These are phyloP conservation scores for Tetradesmus lagerheimii DNA, from an alignment of 139 green algal species.

Conservation along the genomic window DNA sequence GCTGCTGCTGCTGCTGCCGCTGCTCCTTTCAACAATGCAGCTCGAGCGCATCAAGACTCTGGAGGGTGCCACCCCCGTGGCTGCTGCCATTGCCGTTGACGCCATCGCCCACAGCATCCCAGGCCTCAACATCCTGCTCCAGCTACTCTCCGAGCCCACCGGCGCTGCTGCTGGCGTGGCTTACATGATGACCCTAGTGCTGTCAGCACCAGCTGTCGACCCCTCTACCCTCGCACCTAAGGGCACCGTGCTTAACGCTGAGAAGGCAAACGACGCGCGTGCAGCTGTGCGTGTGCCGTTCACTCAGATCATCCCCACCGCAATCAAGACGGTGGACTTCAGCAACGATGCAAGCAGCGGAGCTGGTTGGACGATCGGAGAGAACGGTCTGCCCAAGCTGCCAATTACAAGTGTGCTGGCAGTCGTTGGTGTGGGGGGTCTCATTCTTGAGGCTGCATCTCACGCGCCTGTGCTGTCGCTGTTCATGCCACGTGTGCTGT, in stretches of 20 bases:
- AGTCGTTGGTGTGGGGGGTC: constrained; percentile 72
- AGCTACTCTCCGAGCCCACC: constrained; percentile 66
- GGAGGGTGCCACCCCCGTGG: constrained; percentile 57
- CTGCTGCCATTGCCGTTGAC: constrained; percentile 64
- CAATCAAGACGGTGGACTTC: constrained; percentile 69
- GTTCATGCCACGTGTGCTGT: constrained; percentile 78
- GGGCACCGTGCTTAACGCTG: constrained; percentile 74
- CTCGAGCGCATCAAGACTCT: constrained; percentile 70
- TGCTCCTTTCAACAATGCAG: constrained; percentile 18
- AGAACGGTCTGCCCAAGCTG: constrained; percentile 74
- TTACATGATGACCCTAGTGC: constrained; percentile 81
- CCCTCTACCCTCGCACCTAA: constrained; percentile 77
- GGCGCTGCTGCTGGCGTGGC: constrained; percentile 75
- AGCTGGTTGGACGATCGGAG: constrained; percentile 69
- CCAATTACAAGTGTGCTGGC: constrained; percentile 78
- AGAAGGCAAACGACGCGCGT: constrained; percentile 72
- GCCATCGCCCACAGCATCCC: constrained; percentile 72
- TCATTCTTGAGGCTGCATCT: constrained; percentile 75
- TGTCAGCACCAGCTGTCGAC: constrained; percentile 68
- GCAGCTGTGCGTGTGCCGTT: constrained; percentile 75
- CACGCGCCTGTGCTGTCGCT: constrained; percentile 74
- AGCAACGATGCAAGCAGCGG: constrained; percentile 69
- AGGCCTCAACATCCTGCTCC: constrained; percentile 69
- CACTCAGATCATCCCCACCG: constrained; percentile 73
- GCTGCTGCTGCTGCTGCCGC: not conserved